These are phyloP conservation scores for Kitagawia praeruptora DNA, from an alignment of 129 eudicot species.

Conservation along the genomic window DNA sequence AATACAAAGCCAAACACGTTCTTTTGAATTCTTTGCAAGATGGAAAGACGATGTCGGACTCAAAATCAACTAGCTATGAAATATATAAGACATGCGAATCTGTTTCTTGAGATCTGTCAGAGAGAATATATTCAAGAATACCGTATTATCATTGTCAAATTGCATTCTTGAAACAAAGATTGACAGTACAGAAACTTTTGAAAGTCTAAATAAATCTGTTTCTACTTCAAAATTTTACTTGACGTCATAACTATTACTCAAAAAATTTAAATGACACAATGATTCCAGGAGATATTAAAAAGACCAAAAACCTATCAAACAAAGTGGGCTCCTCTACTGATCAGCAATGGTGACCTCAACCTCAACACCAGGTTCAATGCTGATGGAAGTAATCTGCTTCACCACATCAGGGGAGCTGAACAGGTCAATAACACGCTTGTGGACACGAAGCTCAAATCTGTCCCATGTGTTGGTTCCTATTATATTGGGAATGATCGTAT, in stretches of 20 bases:
- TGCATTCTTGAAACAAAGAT: neutral
- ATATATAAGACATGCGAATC: too few relatives aligned
- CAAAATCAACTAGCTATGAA: neutral
- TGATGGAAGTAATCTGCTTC: slow-evolving; percentile 85
- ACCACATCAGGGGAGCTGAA: slow-evolving; percentile 93
- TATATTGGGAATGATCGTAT: neutral
- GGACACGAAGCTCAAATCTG: slow-evolving; percentile 86
- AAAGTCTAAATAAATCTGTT: slow-evolving; percentile 18
- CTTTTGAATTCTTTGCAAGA: neutral
- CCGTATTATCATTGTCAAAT: neutral
- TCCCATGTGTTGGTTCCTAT: slow-evolving; percentile 90
- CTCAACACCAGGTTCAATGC: slow-evolving; percentile 91
- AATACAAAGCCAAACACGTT: neutral
- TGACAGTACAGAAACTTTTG: neutral
- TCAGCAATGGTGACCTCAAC: slow-evolving; percentile 90
- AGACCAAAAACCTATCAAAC: neutral
- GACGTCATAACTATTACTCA: neutral
- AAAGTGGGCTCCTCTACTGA: neutral
- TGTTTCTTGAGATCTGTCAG: too few relatives aligned
- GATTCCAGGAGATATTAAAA: neutral
- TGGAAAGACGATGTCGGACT: neutral
- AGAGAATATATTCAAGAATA: too few relatives aligned
- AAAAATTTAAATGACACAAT: neutral
- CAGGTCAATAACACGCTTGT: slow-evolving; percentile 95
- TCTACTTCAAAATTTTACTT: neutral